Percentiles rank a stretch among this genome's conserved stretches.
Evolutionary conservation across 164 flowering plant genomes (phyloP).

Genomic region (Stephania cephalantha): DNA sequence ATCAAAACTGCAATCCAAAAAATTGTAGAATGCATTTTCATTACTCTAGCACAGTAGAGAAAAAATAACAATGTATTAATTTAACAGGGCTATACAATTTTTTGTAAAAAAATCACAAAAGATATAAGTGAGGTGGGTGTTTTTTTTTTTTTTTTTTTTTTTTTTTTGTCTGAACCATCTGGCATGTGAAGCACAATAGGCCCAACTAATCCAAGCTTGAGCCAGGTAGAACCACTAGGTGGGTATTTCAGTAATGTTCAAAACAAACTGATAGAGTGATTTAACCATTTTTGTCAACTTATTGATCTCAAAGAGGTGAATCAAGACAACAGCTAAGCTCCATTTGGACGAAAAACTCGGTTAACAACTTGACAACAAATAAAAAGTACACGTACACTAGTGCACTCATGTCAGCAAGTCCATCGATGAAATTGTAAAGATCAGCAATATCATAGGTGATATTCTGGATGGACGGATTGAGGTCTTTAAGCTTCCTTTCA

Average conservation of each 20-base stretch:
- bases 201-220: not conserved
- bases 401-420: constrained; percentile 91
- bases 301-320: not conserved
- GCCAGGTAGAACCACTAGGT: not conserved
- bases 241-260: not conserved
- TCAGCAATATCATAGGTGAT: constrained; percentile 83
- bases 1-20: constrained; percentile 60
- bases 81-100: not conserved
- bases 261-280: not conserved
- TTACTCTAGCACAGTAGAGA: not conserved
- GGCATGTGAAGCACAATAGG: not conserved
- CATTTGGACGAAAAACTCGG: not conserved
- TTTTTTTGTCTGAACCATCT: no score
- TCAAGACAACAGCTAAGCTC: not conserved
- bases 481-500: constrained; percentile 88
- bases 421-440: constrained; percentile 92
- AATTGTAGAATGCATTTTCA: constrained; percentile 5
- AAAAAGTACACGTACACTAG: constrained; percentile 53
- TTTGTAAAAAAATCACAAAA: not conserved
- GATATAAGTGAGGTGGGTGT: not conserved
- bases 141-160: not conserved
- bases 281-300: not conserved
- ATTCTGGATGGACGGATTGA: constrained; percentile 69
- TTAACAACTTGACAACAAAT: not conserved
- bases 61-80: not conserved